Base-by-base conservation (phyloP, 192 early-diverging fungal genomes). In the Coemansia reversa region DNA sequence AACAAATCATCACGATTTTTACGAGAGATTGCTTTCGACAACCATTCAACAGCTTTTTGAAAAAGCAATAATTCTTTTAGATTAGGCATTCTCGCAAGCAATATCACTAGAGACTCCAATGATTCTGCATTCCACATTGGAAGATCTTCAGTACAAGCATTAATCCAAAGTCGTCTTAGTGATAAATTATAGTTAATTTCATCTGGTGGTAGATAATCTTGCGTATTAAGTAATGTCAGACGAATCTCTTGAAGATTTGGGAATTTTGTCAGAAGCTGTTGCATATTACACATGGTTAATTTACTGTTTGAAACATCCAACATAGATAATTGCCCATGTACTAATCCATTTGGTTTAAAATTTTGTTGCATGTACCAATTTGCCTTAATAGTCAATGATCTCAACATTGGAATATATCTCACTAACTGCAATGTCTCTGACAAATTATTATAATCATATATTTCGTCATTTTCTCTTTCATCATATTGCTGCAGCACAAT, bases 31-130 rank as follows among this genome's bases (percentile, higher is more conserved):
- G 62, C 56, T 3, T 35, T 32, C 8, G 56, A 39, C 24, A 70
- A 50, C 12, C 68, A 39, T 27, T 18, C 51, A 16, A 64, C 22
- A 2, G 62, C 62, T 57, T 58, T 33, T 39, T 29, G 47, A 22
- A 70, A 70, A 61, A 64, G 39, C 25, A 70, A 51, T 25, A 64
- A 28, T 51, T 70, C 62, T 11, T 58, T 12, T 19, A 70, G 68
- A 27, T 51, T 59, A 22, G 62, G 54, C 61, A 70, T 70, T 1
- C 62, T 55, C n/a, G 55, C 32, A 11, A 64, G 18, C n/a, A 54
- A 14, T 2, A 28, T 39, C 14, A 59, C 18, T 28, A 70, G 56
- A 12, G 68, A 52, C 8, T 64, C 62, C 8, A 64, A 48, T 12
- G 62, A 24, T 16, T 16, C 39, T 25, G 19, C 20, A 16, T 28